These are phyloP conservation scores for Jamesozyma piceae DNA, from an alignment of 805 yeast genomes.

Conservation along the genomic window DNA sequence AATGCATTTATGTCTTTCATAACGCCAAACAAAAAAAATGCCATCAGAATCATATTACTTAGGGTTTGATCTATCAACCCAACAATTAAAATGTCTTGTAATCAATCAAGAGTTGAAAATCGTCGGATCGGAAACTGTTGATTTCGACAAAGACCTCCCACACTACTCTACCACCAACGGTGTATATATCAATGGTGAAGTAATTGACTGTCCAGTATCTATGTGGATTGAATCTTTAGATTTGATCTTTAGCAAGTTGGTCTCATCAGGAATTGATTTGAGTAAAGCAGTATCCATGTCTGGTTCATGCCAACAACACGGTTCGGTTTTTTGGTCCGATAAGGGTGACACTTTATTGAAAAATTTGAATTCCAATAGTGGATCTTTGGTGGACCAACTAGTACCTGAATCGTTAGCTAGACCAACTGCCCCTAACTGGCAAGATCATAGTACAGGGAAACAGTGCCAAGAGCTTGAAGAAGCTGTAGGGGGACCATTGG, in stretches of 20 bases:
- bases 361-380: conserved; percentile 26
- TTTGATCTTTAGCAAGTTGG: conserved; percentile 39
- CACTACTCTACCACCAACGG: conserved; percentile 65
- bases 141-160: conserved; percentile 58
- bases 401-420: conserved; percentile 47
- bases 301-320: conserved; percentile 91
- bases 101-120: conserved; percentile 46
- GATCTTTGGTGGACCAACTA: conserved; percentile 40
- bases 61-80: conserved; percentile 86
- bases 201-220: conserved; percentile 69
- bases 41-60: conserved; percentile 29
- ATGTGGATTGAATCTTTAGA: conserved; percentile 88
- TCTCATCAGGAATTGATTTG: conserved; percentile 52
- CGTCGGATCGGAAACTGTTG: conserved; percentile 51
- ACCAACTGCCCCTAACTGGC: conserved; percentile 82
- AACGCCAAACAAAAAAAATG: too few species aligned
- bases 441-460: conserved; percentile 75
- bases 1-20: too few species aligned
- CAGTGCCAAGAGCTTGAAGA: conserved; percentile 57
- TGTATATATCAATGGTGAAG: conserved; percentile 46
- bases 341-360: conserved; percentile 36
- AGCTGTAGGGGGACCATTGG: conserved; percentile 47
- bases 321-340: conserved; percentile 71
- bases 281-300: conserved; percentile 52
- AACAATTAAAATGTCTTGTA: conserved; percentile 71